Evolutionary conservation across 2,329 filamentous ascomycete species (phyloP), one percentile per base, ranked within the genome.

Genomic region (Xylariaceae sp.): DNA sequence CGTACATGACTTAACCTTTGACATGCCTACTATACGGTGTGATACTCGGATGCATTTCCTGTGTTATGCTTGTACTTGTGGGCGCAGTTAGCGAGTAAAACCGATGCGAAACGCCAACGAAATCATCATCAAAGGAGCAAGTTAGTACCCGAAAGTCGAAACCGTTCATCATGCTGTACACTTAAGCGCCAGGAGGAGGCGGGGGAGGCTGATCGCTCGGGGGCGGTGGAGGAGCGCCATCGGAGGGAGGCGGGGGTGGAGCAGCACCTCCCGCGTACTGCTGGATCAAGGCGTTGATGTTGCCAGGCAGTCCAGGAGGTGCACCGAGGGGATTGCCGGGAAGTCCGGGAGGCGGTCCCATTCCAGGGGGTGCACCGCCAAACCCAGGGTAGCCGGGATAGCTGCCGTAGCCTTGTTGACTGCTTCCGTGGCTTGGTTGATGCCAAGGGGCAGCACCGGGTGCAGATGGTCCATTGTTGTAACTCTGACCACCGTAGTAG

Each of bases 261-360:
- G 73, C 77, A 37, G 74, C 75, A 52, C 79, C 78, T 64, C 76
- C 76, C 45, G 82, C 78, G 63, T 84, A 89, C 68, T 87, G 86
- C 73, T 88, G 84, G 68, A 88, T 86, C 60, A 90, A 77, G 51
- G 84, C 82, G 69, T 82, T 86, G 61, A 88, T 77, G 47, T 83
- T 84, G 61, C 82, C 80, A 49, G 75, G 73, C 23, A 83, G 76
- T 61, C 77, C 80, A 67, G 83, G 81, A 51, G 82, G 81, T 59
- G 79, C 80, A 61, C 77, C 76, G 50, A 86, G 76, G 55, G 78
- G 80, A 45, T 76, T 76, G 57, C 76, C 75, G 51, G 75, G 75
- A 64, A 76, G 74, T 13, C 78, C 79, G 34, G 77, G 77, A 55
- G 79, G 75, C 44, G 73, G 74, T 52, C 73, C 75, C 72, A 79